Base-by-base conservation (phyloP, 345 rosid species). In the Brassica cretica region DNA sequence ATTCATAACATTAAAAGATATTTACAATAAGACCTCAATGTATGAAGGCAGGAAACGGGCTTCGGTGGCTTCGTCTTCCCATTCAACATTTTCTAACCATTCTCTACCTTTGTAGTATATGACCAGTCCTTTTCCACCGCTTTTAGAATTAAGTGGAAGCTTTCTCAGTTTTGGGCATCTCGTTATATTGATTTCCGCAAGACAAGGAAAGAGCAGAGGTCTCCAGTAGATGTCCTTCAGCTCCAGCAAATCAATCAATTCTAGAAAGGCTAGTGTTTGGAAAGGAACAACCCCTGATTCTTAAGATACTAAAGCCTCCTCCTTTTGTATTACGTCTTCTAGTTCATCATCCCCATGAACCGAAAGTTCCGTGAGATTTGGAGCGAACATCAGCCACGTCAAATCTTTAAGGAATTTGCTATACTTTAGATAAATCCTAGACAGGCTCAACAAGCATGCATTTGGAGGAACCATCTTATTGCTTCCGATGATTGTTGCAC, bases 371-470 rank as follows among this genome's bases (percentile, higher is more conserved):
- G 1, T 5, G 15, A 46, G 53, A 46, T 46, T 46, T 46, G 53
- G 53, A 46, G 53, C 15, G 53, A 46, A 46, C 53, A 12, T 46
- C 15, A 46, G 53, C 15, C 53, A 46, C 53, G 53, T 46, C 58
- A 51, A 51, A 51, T 15, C 58, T n/a, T n/a, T 2, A 51, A n/a
- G 21, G 21, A 7, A 2, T 53, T 53, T 16, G 59, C 24, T 5
- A 53, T 0, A 16, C 6, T 16, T 2, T 15, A 53, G 0, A 33
- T 6, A 53, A 53, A 53, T 2, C 10, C 0, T 53, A 70, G 15
- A 55, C 9, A 70, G 74, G 14, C 15, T 56, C 25, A 25, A 15
- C n/a, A 70, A 70, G 46, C 64, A 51, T 60, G 32, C 64, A 5
- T 11, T 15, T 53, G 58, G 58, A 51, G 8, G 58, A 2, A 51